Evolutionary conservation across 306 rosid species (phyloP).

Genomic region (Oxytropis ochrocephala): DNA sequence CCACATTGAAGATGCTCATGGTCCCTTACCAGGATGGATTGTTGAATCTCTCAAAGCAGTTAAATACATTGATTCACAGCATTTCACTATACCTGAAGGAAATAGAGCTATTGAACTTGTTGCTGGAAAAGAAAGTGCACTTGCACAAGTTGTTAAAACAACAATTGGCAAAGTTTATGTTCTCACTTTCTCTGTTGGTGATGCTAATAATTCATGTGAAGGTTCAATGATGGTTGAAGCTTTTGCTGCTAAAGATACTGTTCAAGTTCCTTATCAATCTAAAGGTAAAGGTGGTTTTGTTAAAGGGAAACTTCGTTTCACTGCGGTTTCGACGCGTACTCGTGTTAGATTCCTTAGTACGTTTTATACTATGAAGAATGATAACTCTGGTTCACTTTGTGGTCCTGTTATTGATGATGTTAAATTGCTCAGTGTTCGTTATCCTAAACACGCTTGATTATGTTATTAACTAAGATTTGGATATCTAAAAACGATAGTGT

Average conservation of each 20-base stretch:
- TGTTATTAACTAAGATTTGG: background rate
- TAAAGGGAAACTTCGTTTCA: slow-evolving; percentile 43
- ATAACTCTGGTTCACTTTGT: slow-evolving; percentile 67
- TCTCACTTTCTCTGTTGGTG: slow-evolving; percentile 70
- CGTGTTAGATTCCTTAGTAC: slow-evolving; percentile 58
- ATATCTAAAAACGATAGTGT: background rate
- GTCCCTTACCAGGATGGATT: slow-evolving; percentile 83
- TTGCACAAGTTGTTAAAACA: slow-evolving; percentile 54
- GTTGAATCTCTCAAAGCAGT: slow-evolving; percentile 82
- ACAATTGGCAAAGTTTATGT: slow-evolving; percentile 37
- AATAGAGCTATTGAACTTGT: slow-evolving; percentile 67
- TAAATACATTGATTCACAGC: slow-evolving; percentile 68
- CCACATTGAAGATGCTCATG: slow-evolving; percentile 53
- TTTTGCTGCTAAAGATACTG: slow-evolving; percentile 42
- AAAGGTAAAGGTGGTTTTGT: slow-evolving; percentile 59
- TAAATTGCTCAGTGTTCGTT: slow-evolving; percentile 51
- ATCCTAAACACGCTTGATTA: slow-evolving; percentile 21
- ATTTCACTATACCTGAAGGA: slow-evolving; percentile 57
- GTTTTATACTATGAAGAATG: slow-evolving; percentile 54
- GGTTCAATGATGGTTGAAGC: slow-evolving; percentile 62
- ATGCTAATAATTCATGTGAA: slow-evolving; percentile 57
- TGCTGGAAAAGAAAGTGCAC: slow-evolving; percentile 76
- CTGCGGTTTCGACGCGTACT: slow-evolving; percentile 42
- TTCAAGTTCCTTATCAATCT: slow-evolving; percentile 47
- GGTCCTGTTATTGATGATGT: slow-evolving; percentile 78